Conservation (phyloP, 1,284 basidiomycete genomes). For the Rhodotorula sp. region DNA sequence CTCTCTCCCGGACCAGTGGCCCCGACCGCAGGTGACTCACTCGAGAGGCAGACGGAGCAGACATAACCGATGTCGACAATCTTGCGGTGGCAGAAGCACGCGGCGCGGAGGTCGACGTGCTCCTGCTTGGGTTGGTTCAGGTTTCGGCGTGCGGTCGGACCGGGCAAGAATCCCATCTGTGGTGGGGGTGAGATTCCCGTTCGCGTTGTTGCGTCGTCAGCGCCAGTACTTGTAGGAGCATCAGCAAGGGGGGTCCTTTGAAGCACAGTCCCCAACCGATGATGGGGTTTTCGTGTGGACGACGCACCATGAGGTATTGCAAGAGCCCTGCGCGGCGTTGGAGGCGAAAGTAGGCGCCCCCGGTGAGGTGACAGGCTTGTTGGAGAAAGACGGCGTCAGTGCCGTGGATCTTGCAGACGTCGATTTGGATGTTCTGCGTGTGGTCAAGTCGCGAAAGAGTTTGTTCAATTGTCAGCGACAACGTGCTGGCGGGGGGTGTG, state of each 20-base stretch:
- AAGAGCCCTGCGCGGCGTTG: conserved; percentile 75
- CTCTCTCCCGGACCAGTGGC: too few species aligned
- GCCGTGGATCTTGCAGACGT: conserved; percentile 89
- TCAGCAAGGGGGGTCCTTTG: neutral
- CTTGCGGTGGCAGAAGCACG: conserved; percentile 97
- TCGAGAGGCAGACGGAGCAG: conserved; percentile 92
- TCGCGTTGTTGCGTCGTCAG: neutral
- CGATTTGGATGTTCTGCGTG: conserved; percentile 83
- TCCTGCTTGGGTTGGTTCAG: conserved; percentile 88
- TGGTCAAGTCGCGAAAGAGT: neutral
- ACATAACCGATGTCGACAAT: conserved; percentile 97
- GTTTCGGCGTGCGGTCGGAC: conserved; percentile 70
- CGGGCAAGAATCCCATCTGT: conserved; percentile 87
- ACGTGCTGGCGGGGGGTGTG: too few species aligned
- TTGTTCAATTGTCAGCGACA: too few species aligned
- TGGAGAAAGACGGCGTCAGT: conserved; percentile 93
- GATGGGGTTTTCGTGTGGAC: too few species aligned
- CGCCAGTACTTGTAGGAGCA: neutral
- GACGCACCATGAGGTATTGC: conserved; percentile 76
- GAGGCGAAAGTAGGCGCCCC: conserved; percentile 85
- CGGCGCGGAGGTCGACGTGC: conserved; percentile 92
- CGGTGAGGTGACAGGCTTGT: conserved; percentile 92
- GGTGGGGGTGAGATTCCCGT: too few species aligned
- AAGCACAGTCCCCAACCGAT: too few species aligned
- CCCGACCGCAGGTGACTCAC: too few species aligned